These are phyloP conservation scores for Centrapalus pauciflorus DNA, from an alignment of 129 eudicot genomes.

Conservation along the genomic window DNA sequence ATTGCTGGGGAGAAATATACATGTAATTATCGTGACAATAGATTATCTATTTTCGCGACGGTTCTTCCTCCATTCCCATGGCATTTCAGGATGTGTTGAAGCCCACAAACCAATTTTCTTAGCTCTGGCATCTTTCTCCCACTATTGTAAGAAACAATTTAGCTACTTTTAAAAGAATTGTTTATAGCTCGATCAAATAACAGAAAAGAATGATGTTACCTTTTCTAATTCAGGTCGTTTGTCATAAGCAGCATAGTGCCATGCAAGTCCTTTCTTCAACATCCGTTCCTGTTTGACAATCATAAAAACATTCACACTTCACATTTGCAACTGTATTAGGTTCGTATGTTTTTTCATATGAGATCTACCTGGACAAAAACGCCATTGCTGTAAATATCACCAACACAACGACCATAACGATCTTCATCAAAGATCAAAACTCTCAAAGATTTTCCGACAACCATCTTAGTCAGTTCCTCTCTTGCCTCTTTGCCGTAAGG, in stretches of 20 bases:
- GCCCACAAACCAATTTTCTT: conserved; percentile 91
- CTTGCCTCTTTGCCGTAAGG: conserved; percentile 92
- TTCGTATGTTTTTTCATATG: not conserved
- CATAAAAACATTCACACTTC: not conserved
- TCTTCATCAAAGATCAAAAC: conserved; percentile 70
- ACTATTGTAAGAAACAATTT: conserved; percentile 31
- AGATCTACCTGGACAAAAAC: conserved; percentile 76
- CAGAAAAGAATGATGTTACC: conserved; percentile 22
- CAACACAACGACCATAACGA: conserved; percentile 78
- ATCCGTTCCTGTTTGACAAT: conserved; percentile 48
- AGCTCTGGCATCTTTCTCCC: conserved; percentile 89
- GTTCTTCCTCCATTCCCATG: conserved; percentile 93
- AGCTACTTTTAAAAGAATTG: not conserved
- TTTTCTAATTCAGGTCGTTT: conserved; percentile 64
- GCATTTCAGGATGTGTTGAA: conserved; percentile 77
- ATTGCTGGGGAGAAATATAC: not conserved
- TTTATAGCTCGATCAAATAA: not conserved
- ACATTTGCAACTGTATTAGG: not conserved
- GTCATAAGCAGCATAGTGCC: conserved; percentile 98
- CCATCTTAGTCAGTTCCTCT: conserved; percentile 60
- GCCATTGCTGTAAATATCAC: conserved; percentile 86
- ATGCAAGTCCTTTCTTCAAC: conserved; percentile 96
- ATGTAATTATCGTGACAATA: not conserved
- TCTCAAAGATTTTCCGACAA: conserved; percentile 52
- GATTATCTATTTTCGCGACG: conserved; percentile 59